Evolutionary conservation across 257 asterid species (phyloP).

Genomic region (Ehretia macrophylla): DNA sequence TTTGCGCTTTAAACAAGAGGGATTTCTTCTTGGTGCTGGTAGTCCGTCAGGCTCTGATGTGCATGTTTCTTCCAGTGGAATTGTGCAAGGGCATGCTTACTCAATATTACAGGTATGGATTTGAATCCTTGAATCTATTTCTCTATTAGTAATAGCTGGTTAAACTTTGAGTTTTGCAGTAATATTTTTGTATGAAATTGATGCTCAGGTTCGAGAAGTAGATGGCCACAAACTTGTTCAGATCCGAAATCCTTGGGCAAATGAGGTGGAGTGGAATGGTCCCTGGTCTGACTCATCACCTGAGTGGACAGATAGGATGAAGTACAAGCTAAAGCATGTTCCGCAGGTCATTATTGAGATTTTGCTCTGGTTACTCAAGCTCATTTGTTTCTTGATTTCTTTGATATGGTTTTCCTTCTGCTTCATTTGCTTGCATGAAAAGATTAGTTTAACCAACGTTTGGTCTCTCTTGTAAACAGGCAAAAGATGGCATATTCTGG

Average conservation of each 20-base stretch:
- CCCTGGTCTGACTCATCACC: conserved; percentile 98
- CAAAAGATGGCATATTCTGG: conserved; percentile 97
- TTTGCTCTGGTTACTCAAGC: not conserved
- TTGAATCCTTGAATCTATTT: not conserved
- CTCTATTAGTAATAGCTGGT: no score
- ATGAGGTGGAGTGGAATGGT: conserved; percentile 99
- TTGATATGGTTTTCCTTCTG: not conserved
- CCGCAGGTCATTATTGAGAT: conserved; percentile 55
- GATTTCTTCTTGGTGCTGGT: conserved; percentile 97
- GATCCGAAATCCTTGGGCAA: conserved; percentile 99
- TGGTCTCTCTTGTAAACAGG: conserved; percentile 37
- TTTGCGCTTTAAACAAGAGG: conserved; percentile 88
- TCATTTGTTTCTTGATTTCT: not conserved
- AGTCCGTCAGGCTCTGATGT: conserved; percentile 99
- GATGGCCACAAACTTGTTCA: conserved; percentile 93
- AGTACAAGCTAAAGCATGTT: conserved; percentile 88
- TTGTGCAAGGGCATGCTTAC: conserved; percentile 99
- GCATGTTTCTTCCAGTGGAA: conserved; percentile 93
- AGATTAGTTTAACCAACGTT: not conserved
- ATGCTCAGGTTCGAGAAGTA: conserved; percentile 76
- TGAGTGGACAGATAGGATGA: conserved; percentile 99
- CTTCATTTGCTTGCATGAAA: not conserved
- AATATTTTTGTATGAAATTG: not conserved
- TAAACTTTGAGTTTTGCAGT: not conserved
- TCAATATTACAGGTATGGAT: conserved; percentile 84